These are phyloP conservation scores for Dictyostelium citrinum DNA, from an alignment of 78 protist genomes.

Conservation along the genomic window DNA sequence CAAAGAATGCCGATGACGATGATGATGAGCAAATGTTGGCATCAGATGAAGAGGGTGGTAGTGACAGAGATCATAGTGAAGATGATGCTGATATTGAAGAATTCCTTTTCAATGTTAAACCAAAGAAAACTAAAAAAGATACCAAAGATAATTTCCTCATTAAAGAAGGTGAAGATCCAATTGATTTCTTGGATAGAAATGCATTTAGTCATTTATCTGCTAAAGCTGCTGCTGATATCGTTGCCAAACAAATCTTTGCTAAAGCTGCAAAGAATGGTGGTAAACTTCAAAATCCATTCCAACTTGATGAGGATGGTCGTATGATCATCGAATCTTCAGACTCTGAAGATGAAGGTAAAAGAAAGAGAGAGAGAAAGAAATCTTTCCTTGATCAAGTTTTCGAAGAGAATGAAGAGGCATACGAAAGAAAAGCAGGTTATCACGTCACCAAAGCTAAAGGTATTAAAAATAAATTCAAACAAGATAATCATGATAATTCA, in stretches of 20 bases:
- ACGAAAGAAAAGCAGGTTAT: conserved; percentile 51
- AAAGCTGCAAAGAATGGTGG: conserved; percentile 15
- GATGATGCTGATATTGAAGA: conserved; percentile 62
- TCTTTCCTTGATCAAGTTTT: conserved; percentile 40
- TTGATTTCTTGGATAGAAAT: conserved; percentile 64
- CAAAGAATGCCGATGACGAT: not conserved
- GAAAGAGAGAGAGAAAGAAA: not conserved
- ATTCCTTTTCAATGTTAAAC: conserved; percentile 45
- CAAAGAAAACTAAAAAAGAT: conserved; percentile 3
- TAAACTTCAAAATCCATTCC: conserved; percentile 11
- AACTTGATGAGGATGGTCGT: conserved; percentile 36
- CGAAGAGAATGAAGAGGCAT: conserved; percentile 33
- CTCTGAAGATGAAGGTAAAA: not conserved
- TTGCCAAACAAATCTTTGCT: not conserved
- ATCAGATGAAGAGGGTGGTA: not conserved
- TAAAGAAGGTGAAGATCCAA: conserved; percentile 63
- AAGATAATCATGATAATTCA: not conserved
- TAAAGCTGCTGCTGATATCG: not conserved
- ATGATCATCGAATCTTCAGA: conserved; percentile 19
- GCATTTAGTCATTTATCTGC: conserved; percentile 18
- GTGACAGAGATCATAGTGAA: conserved; percentile 24
- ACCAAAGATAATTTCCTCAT: conserved; percentile 5
- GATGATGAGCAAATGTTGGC: not conserved
- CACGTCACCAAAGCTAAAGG: conserved; percentile 9
- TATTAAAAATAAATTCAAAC: not conserved